Base-by-base conservation (phyloP, 176 grass and related monocot species). In the Carex scoparia region DNA sequence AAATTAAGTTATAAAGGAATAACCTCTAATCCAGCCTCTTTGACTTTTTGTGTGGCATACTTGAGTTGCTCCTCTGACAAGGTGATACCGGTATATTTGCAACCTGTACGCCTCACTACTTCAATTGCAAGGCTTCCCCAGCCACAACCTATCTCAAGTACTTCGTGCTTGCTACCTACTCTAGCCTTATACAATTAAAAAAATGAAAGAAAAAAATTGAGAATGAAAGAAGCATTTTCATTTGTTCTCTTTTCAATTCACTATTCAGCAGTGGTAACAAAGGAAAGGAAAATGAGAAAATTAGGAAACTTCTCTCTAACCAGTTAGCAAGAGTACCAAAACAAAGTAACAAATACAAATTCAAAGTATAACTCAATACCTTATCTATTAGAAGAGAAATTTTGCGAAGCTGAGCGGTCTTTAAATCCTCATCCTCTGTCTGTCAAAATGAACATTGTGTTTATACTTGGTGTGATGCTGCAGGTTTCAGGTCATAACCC, bases 81-180 rank as follows among this genome's bases (percentile, higher is more conserved):
- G 40, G 95, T 94, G 35, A 98, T 86, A 15, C 92, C 95, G 28
- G 95, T 98, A 84, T 98, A 98, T 87, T 71, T 94, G 91, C 95
- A 94, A 31, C 94, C 94, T 62, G 89, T 90, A 55, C 89, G 90
- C 90, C 85, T 94, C 46, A 91, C 94, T 59, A 98, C 15, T 49
- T 94, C 84, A 77, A 98, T 90, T 27, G 95, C 95, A 73, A 98
- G 82, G 51, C 84, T 86, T 54, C 95, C 95, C 95, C 95, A 98
- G 18, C 92, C 92, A 16, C 87, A 90, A 40, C 95, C 95, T 84
- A 98, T 98, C 49, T 98, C 95, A 75, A 98, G 92, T 69, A 98
- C 92, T 69, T 93, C 86, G 81, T 97, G 92, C 14, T 91, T 88
- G 46, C 60, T 70, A 65, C 89, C 81, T 33, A 97, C 87, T 91